Percentiles rank a stretch among this genome's conserved stretches.
These are phyloP conservation scores for Pichia sp. DNA, from an alignment of 1,139 yeast genomes.

Conservation along the genomic window DNA sequence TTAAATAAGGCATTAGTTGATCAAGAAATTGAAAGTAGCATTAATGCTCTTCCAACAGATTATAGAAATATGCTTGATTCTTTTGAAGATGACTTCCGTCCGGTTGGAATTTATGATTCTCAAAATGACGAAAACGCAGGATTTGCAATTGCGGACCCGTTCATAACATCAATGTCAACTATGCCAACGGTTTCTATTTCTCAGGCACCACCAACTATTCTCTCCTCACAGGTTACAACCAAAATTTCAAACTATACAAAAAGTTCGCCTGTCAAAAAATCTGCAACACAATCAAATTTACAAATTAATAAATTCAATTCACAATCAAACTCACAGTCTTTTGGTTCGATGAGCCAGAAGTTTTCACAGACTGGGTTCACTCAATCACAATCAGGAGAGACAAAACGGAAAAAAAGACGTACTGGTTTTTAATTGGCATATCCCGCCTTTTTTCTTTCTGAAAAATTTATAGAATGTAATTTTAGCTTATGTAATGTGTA, in stretches of 20 bases:
- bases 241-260: no score
- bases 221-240: neutral
- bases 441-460: no score
- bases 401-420: conserved; percentile 14
- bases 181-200: conserved; percentile 11
- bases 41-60: conserved; percentile 5
- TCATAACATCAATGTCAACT: neutral
- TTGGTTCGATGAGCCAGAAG: neutral
- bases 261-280: neutral
- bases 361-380: conserved; percentile 2
- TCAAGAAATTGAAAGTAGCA: neutral
- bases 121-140: conserved; percentile 1
- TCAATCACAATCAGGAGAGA: conserved; percentile 3
- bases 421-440: conserved; percentile 12
- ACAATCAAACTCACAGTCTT: conserved; percentile 2
- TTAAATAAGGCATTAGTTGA: neutral
- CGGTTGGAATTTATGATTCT: conserved; percentile 10
- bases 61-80: conserved; percentile 9
- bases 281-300: neutral
- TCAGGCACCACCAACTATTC: conserved; percentile 5
- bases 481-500: no score
- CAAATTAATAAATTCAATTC: neutral
- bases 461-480: no score
- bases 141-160: neutral
- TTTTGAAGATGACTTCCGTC: conserved; percentile 14